Conservation (phyloP, 2,329 filamentous ascomycete species). For the Ceratocystiopsis sp. region DNA sequence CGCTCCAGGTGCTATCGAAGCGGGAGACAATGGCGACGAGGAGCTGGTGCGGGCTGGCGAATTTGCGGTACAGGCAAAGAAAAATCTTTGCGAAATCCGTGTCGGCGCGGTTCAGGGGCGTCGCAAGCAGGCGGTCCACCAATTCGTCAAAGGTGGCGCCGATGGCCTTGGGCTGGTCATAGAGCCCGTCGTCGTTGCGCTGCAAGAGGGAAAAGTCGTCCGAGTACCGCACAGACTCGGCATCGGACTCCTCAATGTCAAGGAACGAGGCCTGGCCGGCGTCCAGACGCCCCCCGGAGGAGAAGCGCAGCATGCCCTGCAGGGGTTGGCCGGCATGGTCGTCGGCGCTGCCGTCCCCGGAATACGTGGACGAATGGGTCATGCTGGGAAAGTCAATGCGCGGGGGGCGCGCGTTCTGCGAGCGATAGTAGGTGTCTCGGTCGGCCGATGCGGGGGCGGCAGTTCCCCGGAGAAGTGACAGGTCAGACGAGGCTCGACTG, state of each 20-base stretch:
- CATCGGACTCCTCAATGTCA: slow-evolving; percentile 54
- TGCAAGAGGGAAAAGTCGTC: slow-evolving; percentile 52
- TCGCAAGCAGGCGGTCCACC: slow-evolving; percentile 70
- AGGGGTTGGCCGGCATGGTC: slow-evolving; percentile 28
- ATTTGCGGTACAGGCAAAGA: slow-evolving; percentile 84
- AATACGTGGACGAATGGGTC: slow-evolving; percentile 9
- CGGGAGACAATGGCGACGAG: slow-evolving; percentile 62
- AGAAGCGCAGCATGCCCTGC: slow-evolving; percentile 28
- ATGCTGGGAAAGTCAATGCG: slow-evolving; percentile 26
- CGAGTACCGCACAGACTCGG: slow-evolving; percentile 46
- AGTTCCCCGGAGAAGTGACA: slow-evolving; percentile 40
- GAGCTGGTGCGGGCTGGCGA: slow-evolving; percentile 64
- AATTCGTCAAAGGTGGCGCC: slow-evolving; percentile 51
- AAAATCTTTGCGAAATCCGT: slow-evolving; percentile 79
- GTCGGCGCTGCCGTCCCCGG: slow-evolving; percentile 25
- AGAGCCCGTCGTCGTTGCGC: slow-evolving; percentile 45
- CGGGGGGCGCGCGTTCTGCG: slow-evolving; percentile 28
- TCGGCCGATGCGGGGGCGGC: slow-evolving; percentile 22
- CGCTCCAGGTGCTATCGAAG: slow-evolving; percentile 52
- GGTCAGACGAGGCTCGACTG: slow-evolving; percentile 49
- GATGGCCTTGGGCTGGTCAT: slow-evolving; percentile 31
- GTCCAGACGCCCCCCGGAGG: slow-evolving; percentile 35
- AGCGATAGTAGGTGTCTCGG: slow-evolving; percentile 20
- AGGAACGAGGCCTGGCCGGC: slow-evolving; percentile 38
- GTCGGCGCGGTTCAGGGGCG: slow-evolving; percentile 74